Conservation (phyloP, 2,329 filamentous ascomycete species). For the Cladosporium sp. region DNA sequence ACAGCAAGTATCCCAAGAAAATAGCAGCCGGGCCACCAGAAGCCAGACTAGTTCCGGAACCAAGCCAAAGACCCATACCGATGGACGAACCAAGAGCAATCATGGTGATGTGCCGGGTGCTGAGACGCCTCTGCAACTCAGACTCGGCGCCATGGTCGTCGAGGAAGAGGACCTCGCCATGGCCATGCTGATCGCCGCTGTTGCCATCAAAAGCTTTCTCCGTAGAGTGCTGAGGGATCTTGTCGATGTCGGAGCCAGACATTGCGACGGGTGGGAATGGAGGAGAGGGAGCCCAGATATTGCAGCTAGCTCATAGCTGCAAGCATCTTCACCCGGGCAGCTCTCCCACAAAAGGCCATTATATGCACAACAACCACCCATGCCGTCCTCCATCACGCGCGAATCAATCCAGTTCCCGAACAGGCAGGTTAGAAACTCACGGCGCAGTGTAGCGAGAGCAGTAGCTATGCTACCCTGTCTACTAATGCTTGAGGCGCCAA, state of each 20-base stretch:
- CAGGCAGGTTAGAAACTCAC: neutral
- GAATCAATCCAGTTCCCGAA: neutral
- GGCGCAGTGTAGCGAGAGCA: neutral
- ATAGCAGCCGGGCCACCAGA: conserved; percentile 76
- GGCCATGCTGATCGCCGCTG: neutral
- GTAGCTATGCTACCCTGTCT: neutral
- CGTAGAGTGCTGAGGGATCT: conserved; percentile 1
- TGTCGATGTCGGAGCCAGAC: neutral
- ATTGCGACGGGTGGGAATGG: neutral
- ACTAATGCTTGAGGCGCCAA: neutral
- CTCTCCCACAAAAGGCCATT: neutral
- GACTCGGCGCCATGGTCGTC: conserved; percentile 44
- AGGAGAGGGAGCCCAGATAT: neutral
- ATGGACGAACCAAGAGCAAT: conserved; percentile 94
- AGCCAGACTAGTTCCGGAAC: conserved; percentile 56
- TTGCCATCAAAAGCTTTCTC: conserved; percentile 1
- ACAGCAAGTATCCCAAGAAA: conserved; percentile 69
- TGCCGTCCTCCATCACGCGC: neutral
- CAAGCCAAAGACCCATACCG: conserved; percentile 49
- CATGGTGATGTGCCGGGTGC: conserved; percentile 88
- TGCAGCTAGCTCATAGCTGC: neutral
- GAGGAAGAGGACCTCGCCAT: conserved; percentile 61
- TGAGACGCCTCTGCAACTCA: conserved; percentile 67
- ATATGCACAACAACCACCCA: neutral
- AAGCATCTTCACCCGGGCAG: neutral